phyloP scores from a whole-genome alignment of 441 rosid genomes.

The Flueggea neowawraea region DNA sequence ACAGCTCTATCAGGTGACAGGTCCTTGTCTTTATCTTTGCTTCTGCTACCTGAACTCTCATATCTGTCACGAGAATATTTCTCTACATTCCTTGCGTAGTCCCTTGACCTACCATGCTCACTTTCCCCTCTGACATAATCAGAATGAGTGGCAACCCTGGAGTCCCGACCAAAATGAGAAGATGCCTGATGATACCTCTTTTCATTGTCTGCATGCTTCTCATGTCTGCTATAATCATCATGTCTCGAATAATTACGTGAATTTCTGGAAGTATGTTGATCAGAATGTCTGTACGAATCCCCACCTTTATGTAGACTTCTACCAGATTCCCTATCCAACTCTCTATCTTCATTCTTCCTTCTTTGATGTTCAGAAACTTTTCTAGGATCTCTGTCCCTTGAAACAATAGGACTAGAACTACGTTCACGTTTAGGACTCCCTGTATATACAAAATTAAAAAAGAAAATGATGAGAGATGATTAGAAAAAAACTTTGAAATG shows the following conservation, averaged over 20 bases:
- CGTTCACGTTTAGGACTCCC: conserved; percentile 48
- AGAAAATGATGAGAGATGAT: not conserved
- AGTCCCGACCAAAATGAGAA: conserved; percentile 39
- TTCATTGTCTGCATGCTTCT: conserved; percentile 39
- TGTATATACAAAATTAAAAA: conserved; percentile 21
- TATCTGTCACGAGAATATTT: conserved; percentile 49
- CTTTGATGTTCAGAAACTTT: conserved; percentile 38
- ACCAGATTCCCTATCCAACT: conserved; percentile 40
- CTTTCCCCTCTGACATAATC: conserved; percentile 38
- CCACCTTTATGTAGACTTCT: conserved; percentile 33
- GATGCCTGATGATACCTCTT: conserved; percentile 32
- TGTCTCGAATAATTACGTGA: conserved; percentile 46
- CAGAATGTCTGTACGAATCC: conserved; percentile 56
- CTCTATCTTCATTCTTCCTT: conserved; percentile 47
- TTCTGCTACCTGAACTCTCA: conserved; percentile 43
- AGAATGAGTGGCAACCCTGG: conserved; percentile 32
- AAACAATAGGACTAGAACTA: conserved; percentile 35
- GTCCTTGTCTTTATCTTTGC: conserved; percentile 47
- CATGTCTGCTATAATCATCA: conserved; percentile 49
- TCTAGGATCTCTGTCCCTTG: conserved; percentile 29
- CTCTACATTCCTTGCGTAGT: conserved; percentile 35
- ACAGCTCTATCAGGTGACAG: conserved; percentile 38
- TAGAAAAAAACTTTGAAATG: not conserved
- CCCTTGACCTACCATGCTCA: conserved; percentile 54
- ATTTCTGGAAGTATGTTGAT: conserved; percentile 49